Evolutionary conservation across 1,284 basidiomycete genomes (phyloP).

Genomic region (Puccinia polysora): DNA sequence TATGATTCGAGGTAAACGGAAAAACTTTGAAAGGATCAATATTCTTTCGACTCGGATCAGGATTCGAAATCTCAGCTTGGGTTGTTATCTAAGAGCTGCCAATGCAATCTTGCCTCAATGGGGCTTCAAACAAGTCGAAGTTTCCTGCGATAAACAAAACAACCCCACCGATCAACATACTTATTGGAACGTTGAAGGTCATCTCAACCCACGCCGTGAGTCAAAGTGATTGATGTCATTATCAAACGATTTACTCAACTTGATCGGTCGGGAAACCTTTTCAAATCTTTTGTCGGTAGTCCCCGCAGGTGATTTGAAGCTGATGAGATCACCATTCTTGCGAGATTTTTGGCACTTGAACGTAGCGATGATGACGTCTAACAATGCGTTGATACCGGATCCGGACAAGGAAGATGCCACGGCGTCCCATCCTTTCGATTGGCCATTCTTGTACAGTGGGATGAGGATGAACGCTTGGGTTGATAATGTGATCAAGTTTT

Average conservation of each 20-base stretch:
- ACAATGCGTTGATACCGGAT: constrained; percentile 93
- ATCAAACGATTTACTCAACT: background rate
- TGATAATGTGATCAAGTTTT: constrained; percentile 81
- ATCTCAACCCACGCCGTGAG: constrained; percentile 91
- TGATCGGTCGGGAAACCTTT: constrained; percentile 10
- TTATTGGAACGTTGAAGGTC: constrained; percentile 96
- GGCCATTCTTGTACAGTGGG: constrained; percentile 84
- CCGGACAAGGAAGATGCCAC: constrained; percentile 97
- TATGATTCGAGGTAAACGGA: constrained; percentile 61
- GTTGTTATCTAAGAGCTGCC: constrained; percentile 84
- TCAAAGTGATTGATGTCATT: constrained; percentile 54
- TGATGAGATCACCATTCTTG: constrained; percentile 86
- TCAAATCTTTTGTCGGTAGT: constrained; percentile 60
- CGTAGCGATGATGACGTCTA: constrained; percentile 99
- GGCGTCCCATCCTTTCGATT: constrained; percentile 83
- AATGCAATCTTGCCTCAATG: constrained; percentile 88
- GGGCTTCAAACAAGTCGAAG: constrained; percentile 99
- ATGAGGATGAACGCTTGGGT: constrained; percentile 97
- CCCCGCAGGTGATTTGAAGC: constrained; percentile 71
- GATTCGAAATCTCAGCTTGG: constrained; percentile 70
- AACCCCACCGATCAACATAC: constrained; percentile 77
- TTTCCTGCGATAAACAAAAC: constrained; percentile 85
- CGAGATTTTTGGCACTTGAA: constrained; percentile 98
- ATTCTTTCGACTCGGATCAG: constrained; percentile 83
- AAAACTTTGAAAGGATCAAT: constrained; percentile 66